A percentile compares a stretch with the other conserved stretches of the same genome.
Evolutionary conservation across 2,329 filamentous ascomycete species (phyloP).

Genomic region (Neofusicoccum sp.): DNA sequence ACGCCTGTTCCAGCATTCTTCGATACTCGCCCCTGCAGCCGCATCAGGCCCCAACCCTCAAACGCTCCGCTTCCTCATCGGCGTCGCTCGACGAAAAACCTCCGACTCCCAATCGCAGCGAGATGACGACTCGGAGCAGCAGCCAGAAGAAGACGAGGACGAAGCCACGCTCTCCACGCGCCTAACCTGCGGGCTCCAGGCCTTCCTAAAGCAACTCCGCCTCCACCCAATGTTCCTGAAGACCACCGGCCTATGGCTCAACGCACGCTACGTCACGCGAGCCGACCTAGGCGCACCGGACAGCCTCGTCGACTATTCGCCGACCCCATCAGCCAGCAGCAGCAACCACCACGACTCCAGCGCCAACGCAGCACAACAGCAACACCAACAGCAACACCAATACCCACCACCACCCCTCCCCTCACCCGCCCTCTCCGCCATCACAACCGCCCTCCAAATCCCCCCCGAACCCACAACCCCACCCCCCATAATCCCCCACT

Average conservation of each 20-base stretch:
- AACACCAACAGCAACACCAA: not conserved
- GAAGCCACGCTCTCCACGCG: not conserved
- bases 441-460: not conserved
- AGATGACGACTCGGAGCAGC: not conserved
- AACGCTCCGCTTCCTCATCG: conserved; percentile 4
- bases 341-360: not conserved
- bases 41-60: not conserved
- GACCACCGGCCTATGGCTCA: conserved; percentile 8
- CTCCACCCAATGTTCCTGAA: not conserved
- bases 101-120: not conserved
- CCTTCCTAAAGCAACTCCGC: conserved; percentile 5
- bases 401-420: not conserved
- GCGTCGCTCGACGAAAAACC: not conserved
- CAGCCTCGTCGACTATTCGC: not conserved
- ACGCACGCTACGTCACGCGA: conserved; percentile 12
- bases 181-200: conserved; percentile 4
- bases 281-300: not conserved
- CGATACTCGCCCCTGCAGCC: conserved; percentile 3
- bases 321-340: not conserved
- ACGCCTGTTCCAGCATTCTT: not conserved
- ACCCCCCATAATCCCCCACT: not conserved
- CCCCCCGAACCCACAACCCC: not conserved
- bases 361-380: not conserved
- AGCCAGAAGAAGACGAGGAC: not conserved
- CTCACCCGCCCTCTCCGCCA: conserved; percentile 5